A percentile compares a stretch with the other conserved stretches of the same genome.
These are phyloP conservation scores for Cercospora sp. DNA, from an alignment of 2,329 filamentous ascomycete species.

Conservation along the genomic window DNA sequence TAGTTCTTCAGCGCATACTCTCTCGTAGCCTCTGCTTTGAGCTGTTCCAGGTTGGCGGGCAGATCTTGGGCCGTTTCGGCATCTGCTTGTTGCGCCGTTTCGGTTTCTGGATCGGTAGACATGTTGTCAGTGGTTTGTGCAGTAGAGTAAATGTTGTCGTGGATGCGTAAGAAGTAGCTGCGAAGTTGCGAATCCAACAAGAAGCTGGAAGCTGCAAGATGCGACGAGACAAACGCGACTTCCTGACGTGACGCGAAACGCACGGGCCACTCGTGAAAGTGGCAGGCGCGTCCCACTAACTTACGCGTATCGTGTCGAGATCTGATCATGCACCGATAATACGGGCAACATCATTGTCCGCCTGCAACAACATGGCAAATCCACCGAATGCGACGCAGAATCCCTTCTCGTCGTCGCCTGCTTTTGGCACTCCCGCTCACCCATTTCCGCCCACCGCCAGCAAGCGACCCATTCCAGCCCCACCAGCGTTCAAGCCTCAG, in stretches of 20 bases:
- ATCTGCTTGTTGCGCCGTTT: slow-evolving; percentile 12
- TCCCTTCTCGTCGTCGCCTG: slow-evolving; percentile 77
- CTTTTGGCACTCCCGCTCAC: slow-evolving; percentile 82
- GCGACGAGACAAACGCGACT: background rate
- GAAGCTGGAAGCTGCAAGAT: slow-evolving; percentile 1
- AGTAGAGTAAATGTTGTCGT: background rate
- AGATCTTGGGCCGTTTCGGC: slow-evolving; percentile 25
- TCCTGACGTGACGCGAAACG: slow-evolving; percentile 7
- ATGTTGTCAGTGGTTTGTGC: background rate
- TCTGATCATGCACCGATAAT: background rate
- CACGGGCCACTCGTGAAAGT: background rate
- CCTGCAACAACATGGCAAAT: slow-evolving; percentile 15
- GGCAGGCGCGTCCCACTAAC: slow-evolving; percentile 10
- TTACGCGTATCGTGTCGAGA: slow-evolving; percentile 1
- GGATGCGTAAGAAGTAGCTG: background rate
- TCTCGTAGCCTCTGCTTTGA: slow-evolving; percentile 76
- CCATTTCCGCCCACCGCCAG: slow-evolving; percentile 53
- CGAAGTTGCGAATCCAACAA: background rate
- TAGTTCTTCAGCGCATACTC: slow-evolving; percentile 90
- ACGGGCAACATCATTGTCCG: background rate
- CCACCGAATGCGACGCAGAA: slow-evolving; percentile 17
- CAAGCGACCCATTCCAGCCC: slow-evolving; percentile 49
- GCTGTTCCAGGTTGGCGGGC: slow-evolving; percentile 54
- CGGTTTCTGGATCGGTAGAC: background rate
- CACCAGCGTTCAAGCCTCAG: slow-evolving; percentile 53